Evolutionary conservation across 1,284 basidiomycete species (phyloP), one percentile per base, ranked within the genome.

Genomic region (Ustilago loliicola): DNA sequence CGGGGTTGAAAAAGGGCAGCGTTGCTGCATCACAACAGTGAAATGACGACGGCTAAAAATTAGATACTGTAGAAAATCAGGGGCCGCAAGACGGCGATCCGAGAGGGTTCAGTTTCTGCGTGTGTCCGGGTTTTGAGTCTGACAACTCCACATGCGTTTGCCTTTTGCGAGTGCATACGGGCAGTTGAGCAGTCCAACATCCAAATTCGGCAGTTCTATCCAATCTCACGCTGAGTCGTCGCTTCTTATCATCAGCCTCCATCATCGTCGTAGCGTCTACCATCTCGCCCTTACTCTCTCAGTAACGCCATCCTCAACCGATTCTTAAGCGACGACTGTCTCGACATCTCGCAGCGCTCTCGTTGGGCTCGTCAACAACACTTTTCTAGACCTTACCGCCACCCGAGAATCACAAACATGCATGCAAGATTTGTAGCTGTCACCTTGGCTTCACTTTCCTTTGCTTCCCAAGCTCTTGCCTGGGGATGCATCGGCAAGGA

Each of bases 401-500:
- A 48, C 40, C 3, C 27, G 23, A 23, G 4, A 54, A 11, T 40
- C 34, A 55, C 32, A 54, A 69, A 17, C 36, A 61, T 71, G 66
- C 63, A 60, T 48, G 30, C 68, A 21, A 56, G 55, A 30, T 60
- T 77, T 19, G 25, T 72, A n/a, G 69, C 69, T 40, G 34, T 66
- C 56, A 60, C 66, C 19, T 40, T 77, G 17, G 74, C 69, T 6
- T 65, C 74, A 2, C 62, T 77, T 45, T 47, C 69, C 30, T 58
- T 77, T 7, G 74, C 74, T 38, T 72, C 74, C 0, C 66, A 70
- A 48, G 65, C 61, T 11, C 25, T 70, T 25, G 75, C 66, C 19
- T 77, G 75, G 75, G 71, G 67, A 21, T 77, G 75, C 56, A 73
- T 77, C 45, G 75, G 75, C 0, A 57, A 73, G 52, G 75, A 77